These are phyloP conservation scores for Pilasporangium apinafurcum DNA, from an alignment of 352 stramenopile species.

Conservation along the genomic window DNA sequence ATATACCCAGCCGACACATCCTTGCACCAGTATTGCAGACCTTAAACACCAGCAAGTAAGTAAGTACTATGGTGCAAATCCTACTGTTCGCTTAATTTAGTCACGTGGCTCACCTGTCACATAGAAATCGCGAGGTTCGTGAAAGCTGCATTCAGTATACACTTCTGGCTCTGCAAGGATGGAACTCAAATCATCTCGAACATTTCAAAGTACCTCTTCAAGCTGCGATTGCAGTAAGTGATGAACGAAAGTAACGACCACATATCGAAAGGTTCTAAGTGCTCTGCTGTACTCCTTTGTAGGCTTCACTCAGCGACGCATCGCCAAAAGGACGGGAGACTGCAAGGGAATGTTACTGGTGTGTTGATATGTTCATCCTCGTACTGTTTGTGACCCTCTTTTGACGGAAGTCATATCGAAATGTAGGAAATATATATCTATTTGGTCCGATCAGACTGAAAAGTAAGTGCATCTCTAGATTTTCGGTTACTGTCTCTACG, in stretches of 20 bases:
- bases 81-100: not conserved
- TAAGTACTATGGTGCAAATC: not conserved
- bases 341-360: conserved; percentile 61
- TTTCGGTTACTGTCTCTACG: not conserved
- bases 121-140: conserved; percentile 51
- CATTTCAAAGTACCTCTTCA: conserved; percentile 35
- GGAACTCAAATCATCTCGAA: conserved; percentile 29
- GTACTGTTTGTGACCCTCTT: not conserved
- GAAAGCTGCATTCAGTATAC: conserved; percentile 58
- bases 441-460: conserved; percentile 38
- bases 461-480: conserved; percentile 12
- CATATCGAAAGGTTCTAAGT: not conserved
- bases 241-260: not conserved
- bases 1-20: conserved; percentile 37
- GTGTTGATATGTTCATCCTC: not conserved
- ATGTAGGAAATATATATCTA: conserved; percentile 35
- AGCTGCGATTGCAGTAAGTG: conserved; percentile 24
- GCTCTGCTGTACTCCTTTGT: conserved; percentile 3
- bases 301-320: conserved; percentile 42
- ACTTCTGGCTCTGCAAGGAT: conserved; percentile 30
- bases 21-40: conserved; percentile 35
- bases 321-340: conserved; percentile 51
- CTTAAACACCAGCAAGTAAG: conserved; percentile 47
- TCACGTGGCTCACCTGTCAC: not conserved
- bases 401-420: not conserved